Evolutionary conservation across 805 yeast species (phyloP).

Genomic region (Hanseniaspora taiwanica): DNA sequence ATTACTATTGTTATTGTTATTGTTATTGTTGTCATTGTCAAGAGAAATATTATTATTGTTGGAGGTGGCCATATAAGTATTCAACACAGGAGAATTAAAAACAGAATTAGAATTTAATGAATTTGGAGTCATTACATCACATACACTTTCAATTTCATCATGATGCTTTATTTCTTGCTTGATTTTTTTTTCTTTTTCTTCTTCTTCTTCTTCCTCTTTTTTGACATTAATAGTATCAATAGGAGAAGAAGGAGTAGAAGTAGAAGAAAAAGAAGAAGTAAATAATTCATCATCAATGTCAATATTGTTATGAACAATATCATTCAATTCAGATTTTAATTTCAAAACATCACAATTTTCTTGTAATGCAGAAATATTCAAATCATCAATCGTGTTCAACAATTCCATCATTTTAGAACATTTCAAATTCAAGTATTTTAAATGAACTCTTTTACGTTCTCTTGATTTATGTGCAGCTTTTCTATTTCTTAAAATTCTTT

Average conservation of each 20-base stretch:
- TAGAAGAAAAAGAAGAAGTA: neutral
- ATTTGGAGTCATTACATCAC: neutral
- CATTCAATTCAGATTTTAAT: neutral
- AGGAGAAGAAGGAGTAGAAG: neutral
- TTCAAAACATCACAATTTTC: neutral
- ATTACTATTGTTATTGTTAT: neutral
- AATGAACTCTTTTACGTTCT: constrained; percentile 88
- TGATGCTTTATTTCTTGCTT: too few species aligned
- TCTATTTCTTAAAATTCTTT: constrained; percentile 83
- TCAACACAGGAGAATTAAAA: neutral
- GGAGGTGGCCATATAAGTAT: neutral
- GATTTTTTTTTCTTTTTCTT: neutral
- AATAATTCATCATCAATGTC: neutral
- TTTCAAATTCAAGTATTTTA: constrained; percentile 62
- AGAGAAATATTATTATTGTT: neutral
- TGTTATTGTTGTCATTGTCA: constrained; percentile 5
- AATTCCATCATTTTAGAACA: constrained; percentile 21
- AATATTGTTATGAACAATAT: neutral
- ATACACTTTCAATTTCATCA: neutral
- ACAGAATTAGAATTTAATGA: too few species aligned
- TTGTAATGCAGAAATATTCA: too few species aligned
- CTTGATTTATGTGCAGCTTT: constrained; percentile 97
- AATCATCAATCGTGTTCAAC: constrained; percentile 12
- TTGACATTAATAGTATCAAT: neutral
- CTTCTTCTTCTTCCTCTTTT: neutral